phyloP scores from a whole-genome alignment of 805 yeast genomes.

The Pichia californica region DNA sequence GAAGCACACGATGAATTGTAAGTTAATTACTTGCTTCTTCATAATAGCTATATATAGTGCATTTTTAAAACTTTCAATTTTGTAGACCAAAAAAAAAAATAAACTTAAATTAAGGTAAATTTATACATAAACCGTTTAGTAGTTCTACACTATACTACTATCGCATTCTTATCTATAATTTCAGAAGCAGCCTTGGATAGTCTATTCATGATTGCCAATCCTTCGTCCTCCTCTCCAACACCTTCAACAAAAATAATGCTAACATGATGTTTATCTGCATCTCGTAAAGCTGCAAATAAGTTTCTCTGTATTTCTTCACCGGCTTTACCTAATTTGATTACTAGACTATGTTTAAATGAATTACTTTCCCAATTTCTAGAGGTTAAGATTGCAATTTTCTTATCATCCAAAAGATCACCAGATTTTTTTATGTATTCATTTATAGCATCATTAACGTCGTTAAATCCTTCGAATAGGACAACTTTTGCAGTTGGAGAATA shows the following conservation, averaged over 20 bases:
- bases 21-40: background rate
- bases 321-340: conserved; percentile 33
- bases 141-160: too few relatives aligned
- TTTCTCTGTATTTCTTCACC: conserved; percentile 66
- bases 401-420: conserved; percentile 7
- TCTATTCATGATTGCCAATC: conserved; percentile 92
- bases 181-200: conserved; percentile 74
- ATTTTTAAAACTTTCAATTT: too few relatives aligned
- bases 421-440: conserved; percentile 16
- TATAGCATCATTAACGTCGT: conserved; percentile 35
- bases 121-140: too few relatives aligned
- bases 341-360: background rate
- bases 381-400: conserved; percentile 48
- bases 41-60: background rate
- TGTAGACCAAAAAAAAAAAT: too few relatives aligned
- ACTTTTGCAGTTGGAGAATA: conserved; percentile 90
- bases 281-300: conserved; percentile 65
- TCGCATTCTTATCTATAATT: conserved; percentile 13
- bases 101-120: too few relatives aligned
- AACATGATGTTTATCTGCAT: conserved; percentile 56
- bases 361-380: conserved; percentile 30
- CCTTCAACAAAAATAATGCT: conserved; percentile 82
- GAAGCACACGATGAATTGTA: conserved; percentile 18
- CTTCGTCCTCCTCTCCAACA: conserved; percentile 66
- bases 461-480: conserved; percentile 49